A percentile compares a stretch with the other conserved stretches of the same genome.
phyloP scores from a whole-genome alignment of 345 rosid species.

The rapeseed (Brassica napus) region Da-Ae NC_063442.1:41541001-41541500 shows the following conservation, averaged over 20 bases:
- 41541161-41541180: not conserved
- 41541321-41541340: slow-evolving; percentile 3
- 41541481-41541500: not conserved
- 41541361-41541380: not conserved
- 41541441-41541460: slow-evolving; percentile 6
- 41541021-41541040: slow-evolving; percentile 55
- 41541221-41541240: slow-evolving; percentile 75
- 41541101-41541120: not conserved
- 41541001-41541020: slow-evolving; percentile 63
- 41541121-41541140: not conserved
- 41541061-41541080: slow-evolving; percentile 82
- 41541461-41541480: slow-evolving; percentile 15
- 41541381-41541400: slow-evolving; percentile 1
- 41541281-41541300: slow-evolving; percentile 61
- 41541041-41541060: slow-evolving; percentile 78
- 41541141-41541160: not conserved
- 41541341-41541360: not conserved
- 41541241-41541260: slow-evolving; percentile 74
- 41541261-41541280: slow-evolving; percentile 88
- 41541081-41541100: slow-evolving; percentile 55
- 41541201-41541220: slow-evolving; percentile 78
- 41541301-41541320: not conserved
- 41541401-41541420: slow-evolving; percentile 13
- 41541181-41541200: slow-evolving; percentile 72
- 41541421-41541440: slow-evolving; percentile 17